These are phyloP conservation scores for Penicillium lividum DNA, from an alignment of 495 filamentous ascomycete species.

Conservation along the genomic window DNA sequence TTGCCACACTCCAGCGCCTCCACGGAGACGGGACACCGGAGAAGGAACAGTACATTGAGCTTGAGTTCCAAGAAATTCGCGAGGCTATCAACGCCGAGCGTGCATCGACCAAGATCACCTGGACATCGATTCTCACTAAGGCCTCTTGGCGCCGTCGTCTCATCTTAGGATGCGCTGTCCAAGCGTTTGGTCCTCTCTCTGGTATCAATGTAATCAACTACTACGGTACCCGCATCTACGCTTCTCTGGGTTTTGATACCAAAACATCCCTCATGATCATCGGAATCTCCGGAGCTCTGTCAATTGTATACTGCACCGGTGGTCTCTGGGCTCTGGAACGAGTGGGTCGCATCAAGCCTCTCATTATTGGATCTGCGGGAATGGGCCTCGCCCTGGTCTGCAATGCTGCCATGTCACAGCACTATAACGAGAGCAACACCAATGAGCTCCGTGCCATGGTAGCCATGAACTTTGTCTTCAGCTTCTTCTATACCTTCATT, in stretches of 20 bases:
- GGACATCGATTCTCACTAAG: conserved; percentile 44
- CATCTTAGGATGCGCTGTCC: conserved; percentile 54
- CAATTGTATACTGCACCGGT: conserved; percentile 46
- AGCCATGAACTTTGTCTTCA: conserved; percentile 59
- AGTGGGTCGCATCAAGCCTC: conserved; percentile 51
- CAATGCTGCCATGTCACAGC: conserved; percentile 46
- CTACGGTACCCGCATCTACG: conserved; percentile 51
- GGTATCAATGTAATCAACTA: conserved; percentile 56
- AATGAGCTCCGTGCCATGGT: conserved; percentile 53
- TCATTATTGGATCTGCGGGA: conserved; percentile 50
- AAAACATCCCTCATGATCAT: conserved; percentile 52
- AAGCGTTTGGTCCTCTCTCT: conserved; percentile 53
- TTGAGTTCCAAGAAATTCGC: conserved; percentile 49
- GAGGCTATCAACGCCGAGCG: conserved; percentile 43
- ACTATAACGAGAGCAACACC: conserved; percentile 29
- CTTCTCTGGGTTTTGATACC: conserved; percentile 45
- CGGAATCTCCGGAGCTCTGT: conserved; percentile 52
- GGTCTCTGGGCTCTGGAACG: conserved; percentile 54
- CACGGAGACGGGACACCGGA: conserved; percentile 39
- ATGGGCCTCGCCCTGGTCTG: conserved; percentile 53
- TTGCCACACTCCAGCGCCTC: conserved; percentile 40
- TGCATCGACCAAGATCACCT: conserved; percentile 32
- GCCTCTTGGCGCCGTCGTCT: conserved; percentile 46
- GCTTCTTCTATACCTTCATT: conserved; percentile 54
- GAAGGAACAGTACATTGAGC: conserved; percentile 43